Evolutionary conservation across 495 filamentous ascomycete genomes (phyloP), one percentile per base, ranked within the genome.

Genomic region (Haplographium delicatum): DNA sequence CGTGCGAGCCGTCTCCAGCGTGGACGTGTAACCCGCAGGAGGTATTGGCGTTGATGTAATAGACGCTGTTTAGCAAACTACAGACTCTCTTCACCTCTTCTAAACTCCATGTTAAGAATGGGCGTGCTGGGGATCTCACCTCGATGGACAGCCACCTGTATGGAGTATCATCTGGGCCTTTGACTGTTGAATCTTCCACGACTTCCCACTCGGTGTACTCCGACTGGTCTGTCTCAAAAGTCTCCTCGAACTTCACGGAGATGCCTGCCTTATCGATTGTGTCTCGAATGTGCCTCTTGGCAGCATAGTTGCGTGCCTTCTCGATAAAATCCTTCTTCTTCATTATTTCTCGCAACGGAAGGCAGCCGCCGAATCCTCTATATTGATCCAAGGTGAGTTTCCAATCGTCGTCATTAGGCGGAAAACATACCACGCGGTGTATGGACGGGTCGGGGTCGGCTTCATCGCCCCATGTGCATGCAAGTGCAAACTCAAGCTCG

Each of bases 401-500:
- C 39, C 22, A 25, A 20, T 46, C 26, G 1, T 33, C 18, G 7
- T 31, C 24, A 19, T 34, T 20, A 51, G 33, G 25, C 7, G 35
- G 25, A 22, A 3, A 27, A 43, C 18, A 4, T 33, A 16, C 7
- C 33, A 31, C 9, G 25, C 20, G 22, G 18, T 15, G 10, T 44
- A 9, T 10, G 19, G 30, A 16, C 30, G 16, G 22, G 37, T 15
- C 5, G 16, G 23, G 7, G 23, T 47, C 1, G 41, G 13, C 11
- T 20, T 50, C 19, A 24, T 28, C 40, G 5, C 11, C 4, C n/a
- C 2, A 15, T 3, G 63, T n/a, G 23, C 45, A 58, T 4, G 61
- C 64, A 0, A 67, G 31, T 1, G 59, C 43, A 8, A 63, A 62
- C 46, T 69, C 65, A 2, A 68, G 37, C 44, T 69, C 65, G 18